Conservation (phyloP, 768 basidiomycete genomes). For the Suillus decipiens region DNA sequence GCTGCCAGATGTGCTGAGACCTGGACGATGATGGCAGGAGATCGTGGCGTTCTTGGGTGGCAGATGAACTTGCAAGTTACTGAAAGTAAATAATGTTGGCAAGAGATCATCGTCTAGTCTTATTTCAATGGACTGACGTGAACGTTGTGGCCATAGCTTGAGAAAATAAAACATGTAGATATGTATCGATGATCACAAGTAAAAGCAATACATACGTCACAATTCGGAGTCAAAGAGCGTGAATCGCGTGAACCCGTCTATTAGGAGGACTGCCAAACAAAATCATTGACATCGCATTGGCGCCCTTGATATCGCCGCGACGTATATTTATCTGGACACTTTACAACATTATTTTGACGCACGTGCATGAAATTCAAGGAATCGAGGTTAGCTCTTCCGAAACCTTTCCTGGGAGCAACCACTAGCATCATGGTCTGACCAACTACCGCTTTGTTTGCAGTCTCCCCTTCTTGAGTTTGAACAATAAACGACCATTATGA, state of each 20-base stretch:
- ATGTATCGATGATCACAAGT: background rate
- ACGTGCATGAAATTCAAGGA: conserved; percentile 44
- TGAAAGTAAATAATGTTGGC: background rate
- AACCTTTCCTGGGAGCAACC: conserved; percentile 19
- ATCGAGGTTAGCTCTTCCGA: background rate
- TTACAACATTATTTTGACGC: conserved; percentile 30
- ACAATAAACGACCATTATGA: conserved; percentile 29
- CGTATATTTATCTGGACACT: conserved; percentile 1
- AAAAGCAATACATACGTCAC: background rate
- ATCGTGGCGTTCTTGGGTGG: background rate
- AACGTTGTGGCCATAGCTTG: background rate
- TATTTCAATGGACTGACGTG: background rate
- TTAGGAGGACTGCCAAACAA: background rate
- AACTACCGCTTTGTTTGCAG: conserved; percentile 14
- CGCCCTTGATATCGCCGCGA: background rate
- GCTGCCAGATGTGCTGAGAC: background rate
- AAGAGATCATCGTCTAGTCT: background rate
- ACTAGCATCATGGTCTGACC: conserved; percentile 28
- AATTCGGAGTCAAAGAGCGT: background rate
- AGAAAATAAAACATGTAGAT: background rate
- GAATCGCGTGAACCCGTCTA: background rate
- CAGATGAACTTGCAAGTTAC: too few relatives aligned
- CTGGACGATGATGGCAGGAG: too few relatives aligned
- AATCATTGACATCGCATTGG: background rate
- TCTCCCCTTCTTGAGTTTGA: conserved; percentile 8